phyloP scores from a whole-genome alignment of 1,284 basidiomycete species.

The Rhodotorula sp. region DNA sequence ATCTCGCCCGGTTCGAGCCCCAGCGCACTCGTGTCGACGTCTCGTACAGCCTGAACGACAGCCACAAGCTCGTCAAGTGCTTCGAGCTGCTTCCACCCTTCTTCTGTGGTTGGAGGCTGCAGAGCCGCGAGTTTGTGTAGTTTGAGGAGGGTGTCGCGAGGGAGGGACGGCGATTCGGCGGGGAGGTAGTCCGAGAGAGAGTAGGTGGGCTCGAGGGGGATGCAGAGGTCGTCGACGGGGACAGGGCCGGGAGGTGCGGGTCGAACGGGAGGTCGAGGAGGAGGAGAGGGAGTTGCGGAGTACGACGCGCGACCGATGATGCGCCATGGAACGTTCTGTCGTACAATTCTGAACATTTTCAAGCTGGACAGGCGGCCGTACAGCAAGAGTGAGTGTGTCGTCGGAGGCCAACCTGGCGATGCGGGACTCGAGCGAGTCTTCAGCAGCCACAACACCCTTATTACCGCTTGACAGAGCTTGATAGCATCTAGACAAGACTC shows the following conservation, averaged over 20 bases:
- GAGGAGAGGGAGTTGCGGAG: background rate
- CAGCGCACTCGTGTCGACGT: slow-evolving; percentile 11
- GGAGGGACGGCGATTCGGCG: slow-evolving; percentile 1
- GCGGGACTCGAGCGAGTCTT: background rate
- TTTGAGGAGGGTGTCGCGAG: slow-evolving; percentile 29
- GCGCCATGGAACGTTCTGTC: background rate
- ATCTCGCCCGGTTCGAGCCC: slow-evolving; percentile 13
- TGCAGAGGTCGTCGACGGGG: slow-evolving; percentile 27
- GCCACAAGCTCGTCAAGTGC: slow-evolving; percentile 28
- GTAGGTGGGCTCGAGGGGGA: slow-evolving; percentile 30
- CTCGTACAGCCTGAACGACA: slow-evolving; percentile 30
- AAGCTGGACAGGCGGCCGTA: background rate
- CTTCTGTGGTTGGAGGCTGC: slow-evolving; percentile 23
- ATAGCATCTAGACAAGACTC: background rate
- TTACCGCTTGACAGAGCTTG: background rate
- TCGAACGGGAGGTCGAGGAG: background rate
- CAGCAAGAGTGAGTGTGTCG: background rate
- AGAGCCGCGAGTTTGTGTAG: slow-evolving; percentile 34
- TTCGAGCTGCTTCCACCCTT: slow-evolving; percentile 12
- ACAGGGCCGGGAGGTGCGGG: background rate
- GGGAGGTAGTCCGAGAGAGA: slow-evolving; percentile 29
- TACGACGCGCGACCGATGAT: background rate
- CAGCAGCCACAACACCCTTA: background rate
- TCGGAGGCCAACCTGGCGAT: background rate
- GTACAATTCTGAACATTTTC: background rate